These are phyloP conservation scores for Phytophthora kernoviae DNA, from an alignment of 352 stramenopile species.

Conservation along the genomic window DNA sequence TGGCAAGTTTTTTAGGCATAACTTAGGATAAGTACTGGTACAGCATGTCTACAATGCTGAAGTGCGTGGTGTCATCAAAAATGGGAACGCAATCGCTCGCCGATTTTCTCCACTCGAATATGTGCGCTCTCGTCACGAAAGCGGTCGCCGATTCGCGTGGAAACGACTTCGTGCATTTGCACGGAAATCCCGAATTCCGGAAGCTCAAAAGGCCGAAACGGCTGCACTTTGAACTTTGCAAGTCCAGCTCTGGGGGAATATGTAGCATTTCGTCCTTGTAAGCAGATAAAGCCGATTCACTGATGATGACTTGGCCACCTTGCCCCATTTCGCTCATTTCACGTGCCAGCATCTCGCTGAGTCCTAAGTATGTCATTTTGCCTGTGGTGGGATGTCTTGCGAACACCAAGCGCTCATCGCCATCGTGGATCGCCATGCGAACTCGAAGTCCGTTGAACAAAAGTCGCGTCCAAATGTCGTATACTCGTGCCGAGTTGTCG, in stretches of 20 bases:
- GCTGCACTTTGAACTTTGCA: slow-evolving; percentile 34
- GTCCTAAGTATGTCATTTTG: slow-evolving; percentile 78
- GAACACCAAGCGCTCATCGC: slow-evolving; percentile 62
- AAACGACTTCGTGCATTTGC: slow-evolving; percentile 48
- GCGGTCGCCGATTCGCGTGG: slow-evolving; percentile 42
- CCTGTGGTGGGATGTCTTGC: slow-evolving; percentile 74
- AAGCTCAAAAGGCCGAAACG: slow-evolving; percentile 38
- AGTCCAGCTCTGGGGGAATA: background rate
- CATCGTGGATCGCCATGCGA: slow-evolving; percentile 81
- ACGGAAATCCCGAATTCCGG: slow-evolving; percentile 44
- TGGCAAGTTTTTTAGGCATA: background rate
- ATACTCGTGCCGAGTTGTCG: slow-evolving; percentile 44
- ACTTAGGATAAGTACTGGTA: background rate
- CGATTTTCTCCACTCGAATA: slow-evolving; percentile 17
- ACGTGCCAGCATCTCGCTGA: slow-evolving; percentile 68
- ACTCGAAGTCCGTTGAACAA: slow-evolving; percentile 77
- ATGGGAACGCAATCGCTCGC: slow-evolving; percentile 20
- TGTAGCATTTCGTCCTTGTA: slow-evolving; percentile 49
- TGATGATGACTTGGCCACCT: slow-evolving; percentile 77
- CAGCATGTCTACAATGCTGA: background rate
- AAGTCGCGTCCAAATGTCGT: slow-evolving; percentile 59
- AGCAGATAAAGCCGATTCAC: slow-evolving; percentile 44
- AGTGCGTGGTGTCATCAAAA: slow-evolving; percentile 9
- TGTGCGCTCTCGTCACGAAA: slow-evolving; percentile 19
- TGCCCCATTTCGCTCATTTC: slow-evolving; percentile 70